Percentiles rank a stretch among this genome's conserved stretches.
Conservation (phyloP, 169 alveolate species). For the Eimeria praecox region DNA sequence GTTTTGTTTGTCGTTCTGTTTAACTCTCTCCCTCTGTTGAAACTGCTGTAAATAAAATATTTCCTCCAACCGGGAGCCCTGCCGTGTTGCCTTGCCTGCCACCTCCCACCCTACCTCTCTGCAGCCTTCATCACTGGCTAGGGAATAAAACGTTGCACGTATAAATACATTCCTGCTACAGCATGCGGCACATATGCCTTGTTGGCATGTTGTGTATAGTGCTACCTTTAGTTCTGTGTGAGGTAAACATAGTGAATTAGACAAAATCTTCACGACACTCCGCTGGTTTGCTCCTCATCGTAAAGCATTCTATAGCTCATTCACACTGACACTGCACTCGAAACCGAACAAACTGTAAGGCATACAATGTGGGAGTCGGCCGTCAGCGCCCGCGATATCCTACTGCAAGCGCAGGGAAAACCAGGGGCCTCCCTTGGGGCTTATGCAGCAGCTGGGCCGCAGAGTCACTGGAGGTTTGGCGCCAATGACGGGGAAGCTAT, state of each 20-base stretch:
- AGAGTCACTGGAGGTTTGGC: not conserved
- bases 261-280: not conserved
- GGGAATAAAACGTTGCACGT: not conserved
- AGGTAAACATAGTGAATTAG: not conserved
- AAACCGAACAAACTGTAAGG: not conserved
- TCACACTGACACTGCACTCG: not conserved
- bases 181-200: not conserved
- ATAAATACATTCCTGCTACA: not conserved
- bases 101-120: not conserved
- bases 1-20: no score
- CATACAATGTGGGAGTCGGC: constrained; percentile 42
- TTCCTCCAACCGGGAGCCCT: no score
- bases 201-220: not conserved
- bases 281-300: not conserved
- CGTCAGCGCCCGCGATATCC: constrained; percentile 16
- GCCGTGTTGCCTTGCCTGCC: not conserved
- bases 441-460: not conserved
- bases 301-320: not conserved
- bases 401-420: not conserved
- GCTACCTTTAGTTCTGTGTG: not conserved
- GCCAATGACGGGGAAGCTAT: not conserved
- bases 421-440: not conserved
- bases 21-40: not conserved
- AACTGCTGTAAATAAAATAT: no score
- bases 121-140: not conserved